These are phyloP conservation scores for Ailanthus altissimus DNA, from an alignment of 345 rosid genomes.

Conservation along the genomic window DNA sequence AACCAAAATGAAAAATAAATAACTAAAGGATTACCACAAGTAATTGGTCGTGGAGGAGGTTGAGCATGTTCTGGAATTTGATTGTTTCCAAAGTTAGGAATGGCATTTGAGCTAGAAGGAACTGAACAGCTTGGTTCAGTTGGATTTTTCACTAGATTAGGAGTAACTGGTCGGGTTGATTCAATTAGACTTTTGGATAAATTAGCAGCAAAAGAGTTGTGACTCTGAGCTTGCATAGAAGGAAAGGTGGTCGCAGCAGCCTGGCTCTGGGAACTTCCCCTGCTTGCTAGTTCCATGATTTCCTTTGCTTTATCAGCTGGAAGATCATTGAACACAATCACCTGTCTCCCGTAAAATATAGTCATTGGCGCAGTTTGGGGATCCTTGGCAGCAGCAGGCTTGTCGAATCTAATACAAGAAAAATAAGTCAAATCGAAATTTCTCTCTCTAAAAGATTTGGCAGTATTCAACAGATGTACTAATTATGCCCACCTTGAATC, in stretches of 20 bases:
- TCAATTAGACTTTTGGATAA: constrained; percentile 19
- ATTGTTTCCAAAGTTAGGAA: constrained; percentile 36
- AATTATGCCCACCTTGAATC: constrained; percentile 41
- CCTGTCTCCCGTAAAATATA: constrained; percentile 81
- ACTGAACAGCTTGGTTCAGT: constrained; percentile 26
- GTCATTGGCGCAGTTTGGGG: constrained; percentile 67
- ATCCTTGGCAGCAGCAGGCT: constrained; percentile 27
- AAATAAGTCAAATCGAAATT: constrained; percentile 14
- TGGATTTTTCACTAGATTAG: constrained; percentile 20
- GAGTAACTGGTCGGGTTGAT: not conserved
- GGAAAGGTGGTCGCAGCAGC: constrained; percentile 24
- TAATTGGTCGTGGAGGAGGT: constrained; percentile 38
- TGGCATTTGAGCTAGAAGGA: constrained; percentile 26
- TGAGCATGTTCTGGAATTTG: constrained; percentile 41
- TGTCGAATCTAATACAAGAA: constrained; percentile 28
- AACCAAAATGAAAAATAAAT: not conserved
- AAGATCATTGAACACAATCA: constrained; percentile 69
- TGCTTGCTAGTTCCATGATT: constrained; percentile 63
- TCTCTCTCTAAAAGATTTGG: not conserved
- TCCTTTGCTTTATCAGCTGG: constrained; percentile 82
- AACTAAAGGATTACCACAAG: constrained; percentile 49
- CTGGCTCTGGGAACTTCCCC: constrained; percentile 41
- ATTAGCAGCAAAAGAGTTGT: constrained; percentile 13
- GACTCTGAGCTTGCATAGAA: constrained; percentile 24
- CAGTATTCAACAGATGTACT: not conserved